A percentile compares a stretch with the other conserved stretches of the same genome.
These are phyloP conservation scores for Fusarium siculi DNA, from an alignment of 2,329 filamentous ascomycete species.

Conservation along the genomic window DNA sequence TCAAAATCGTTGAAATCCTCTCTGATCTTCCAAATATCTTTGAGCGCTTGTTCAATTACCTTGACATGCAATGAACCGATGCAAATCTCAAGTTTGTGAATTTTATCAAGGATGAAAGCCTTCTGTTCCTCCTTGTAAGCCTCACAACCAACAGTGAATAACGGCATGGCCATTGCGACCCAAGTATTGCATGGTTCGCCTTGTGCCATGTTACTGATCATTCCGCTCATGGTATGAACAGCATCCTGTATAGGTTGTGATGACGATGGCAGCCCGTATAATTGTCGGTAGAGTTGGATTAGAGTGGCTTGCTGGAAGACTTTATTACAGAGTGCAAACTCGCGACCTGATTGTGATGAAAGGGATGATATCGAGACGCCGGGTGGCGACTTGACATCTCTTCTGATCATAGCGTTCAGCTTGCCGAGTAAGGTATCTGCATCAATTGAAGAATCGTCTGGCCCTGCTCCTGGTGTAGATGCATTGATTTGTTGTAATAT, in stretches of 20 bases:
- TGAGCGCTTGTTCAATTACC: conserved; percentile 37
- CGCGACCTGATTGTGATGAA: conserved; percentile 37
- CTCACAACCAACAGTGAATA: conserved; percentile 45
- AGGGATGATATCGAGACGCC: conserved; percentile 34
- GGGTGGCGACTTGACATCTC: conserved; percentile 35
- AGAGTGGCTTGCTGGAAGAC: conserved; percentile 44
- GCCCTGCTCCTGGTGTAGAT: fast-evolving
- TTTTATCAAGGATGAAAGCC: conserved; percentile 39
- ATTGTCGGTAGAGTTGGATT: conserved; percentile 40
- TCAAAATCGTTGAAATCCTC: conserved; percentile 25
- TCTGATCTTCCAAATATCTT: conserved; percentile 45
- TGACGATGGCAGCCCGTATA: conserved; percentile 34
- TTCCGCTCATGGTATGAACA: conserved; percentile 26
- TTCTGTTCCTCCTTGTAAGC: conserved; percentile 37
- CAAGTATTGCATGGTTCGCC: conserved; percentile 46
- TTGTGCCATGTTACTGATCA: conserved; percentile 44
- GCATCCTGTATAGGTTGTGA: conserved; percentile 35
- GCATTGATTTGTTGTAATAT: conserved; percentile 40
- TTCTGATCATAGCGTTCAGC: conserved; percentile 40
- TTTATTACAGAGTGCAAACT: conserved; percentile 43
- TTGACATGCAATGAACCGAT: conserved; percentile 43
- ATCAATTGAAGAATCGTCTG: background rate
- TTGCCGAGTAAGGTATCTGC: conserved; percentile 38
- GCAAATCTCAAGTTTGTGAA: conserved; percentile 41
- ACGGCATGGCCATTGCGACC: conserved; percentile 47